Conservation (phyloP, 148 eudicot genomes). For the Pharnaceum exiguum region DNA sequence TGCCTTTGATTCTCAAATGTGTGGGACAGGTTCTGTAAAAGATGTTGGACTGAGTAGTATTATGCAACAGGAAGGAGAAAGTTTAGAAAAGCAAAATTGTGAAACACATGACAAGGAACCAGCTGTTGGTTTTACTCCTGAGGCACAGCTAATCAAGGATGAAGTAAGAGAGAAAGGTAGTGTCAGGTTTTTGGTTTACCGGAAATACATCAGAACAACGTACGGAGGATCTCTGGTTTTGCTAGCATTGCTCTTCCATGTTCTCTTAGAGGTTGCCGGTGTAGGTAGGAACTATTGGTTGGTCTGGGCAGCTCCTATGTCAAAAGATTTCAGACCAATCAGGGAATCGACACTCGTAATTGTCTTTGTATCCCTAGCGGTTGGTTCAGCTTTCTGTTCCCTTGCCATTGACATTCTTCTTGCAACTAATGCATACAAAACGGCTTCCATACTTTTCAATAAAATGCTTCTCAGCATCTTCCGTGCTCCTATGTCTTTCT, state of each 20-base stretch:
- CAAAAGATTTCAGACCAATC: constrained; percentile 1
- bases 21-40: not conserved
- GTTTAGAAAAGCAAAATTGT: not conserved
- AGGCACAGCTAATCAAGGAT: constrained; percentile 8
- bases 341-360: constrained; percentile 1
- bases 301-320: constrained; percentile 14
- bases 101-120: no score
- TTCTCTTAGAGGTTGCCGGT: not conserved
- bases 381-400: constrained; percentile 7
- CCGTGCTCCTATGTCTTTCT: constrained; percentile 17
- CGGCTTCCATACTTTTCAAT: constrained; percentile 3
- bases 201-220: constrained; percentile 13
- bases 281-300: constrained; percentile 15
- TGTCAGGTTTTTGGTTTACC: constrained; percentile 3
- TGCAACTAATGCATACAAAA: constrained; percentile 1
- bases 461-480: constrained; percentile 8
- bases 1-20: constrained; percentile 1
- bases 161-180: constrained; percentile 16
- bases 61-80: no score
- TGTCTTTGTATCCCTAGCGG: constrained; percentile 4
- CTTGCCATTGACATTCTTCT: constrained; percentile 5
- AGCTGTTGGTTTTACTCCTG: not conserved
- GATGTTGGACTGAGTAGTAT: no score
- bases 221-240: constrained; percentile 9
- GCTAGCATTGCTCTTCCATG: not conserved